phyloP scores from a whole-genome alignment of 306 rosid genomes.

The Cicer pinnatifidum region DNA sequence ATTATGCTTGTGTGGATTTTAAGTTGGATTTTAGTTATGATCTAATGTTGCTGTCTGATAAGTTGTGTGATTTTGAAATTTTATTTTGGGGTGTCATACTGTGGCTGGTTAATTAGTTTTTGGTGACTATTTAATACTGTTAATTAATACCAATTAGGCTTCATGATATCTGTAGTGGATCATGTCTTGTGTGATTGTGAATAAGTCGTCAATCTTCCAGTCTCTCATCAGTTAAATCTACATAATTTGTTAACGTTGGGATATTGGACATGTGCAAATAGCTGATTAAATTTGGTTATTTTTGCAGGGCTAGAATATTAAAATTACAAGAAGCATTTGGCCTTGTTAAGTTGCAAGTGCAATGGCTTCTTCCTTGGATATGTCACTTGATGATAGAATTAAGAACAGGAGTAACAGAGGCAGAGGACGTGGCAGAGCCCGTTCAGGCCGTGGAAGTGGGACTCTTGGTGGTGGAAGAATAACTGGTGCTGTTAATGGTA shows the following conservation, averaged over 20 bases:
- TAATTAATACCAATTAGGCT: background rate
- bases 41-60: background rate
- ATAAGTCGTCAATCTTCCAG: background rate
- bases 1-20: background rate
- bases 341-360: constrained; percentile 20
- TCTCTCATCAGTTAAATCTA: background rate
- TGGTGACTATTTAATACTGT: background rate
- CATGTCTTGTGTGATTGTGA: background rate
- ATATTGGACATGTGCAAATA: background rate
- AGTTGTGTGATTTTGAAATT: constrained; percentile 13
- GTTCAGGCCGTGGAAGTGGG: constrained; percentile 74
- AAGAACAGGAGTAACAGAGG: constrained; percentile 74
- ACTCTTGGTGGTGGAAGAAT: constrained; percentile 62
- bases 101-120: background rate
- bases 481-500: constrained; percentile 57
- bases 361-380: constrained; percentile 87
- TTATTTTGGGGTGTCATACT: background rate
- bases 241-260: background rate
- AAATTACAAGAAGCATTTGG: constrained; percentile 33
- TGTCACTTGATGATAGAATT: constrained; percentile 89
- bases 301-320: constrained; percentile 39
- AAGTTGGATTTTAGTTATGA: background rate
- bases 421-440: constrained; percentile 76
- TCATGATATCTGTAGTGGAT: background rate
- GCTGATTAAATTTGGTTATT: constrained; percentile 2